Percentiles rank a stretch among this genome's conserved stretches.
These are phyloP conservation scores for Aspergillus clavatus DNA, from an alignment of 2,329 filamentous ascomycete genomes.

Conservation along the genomic window DNA sequence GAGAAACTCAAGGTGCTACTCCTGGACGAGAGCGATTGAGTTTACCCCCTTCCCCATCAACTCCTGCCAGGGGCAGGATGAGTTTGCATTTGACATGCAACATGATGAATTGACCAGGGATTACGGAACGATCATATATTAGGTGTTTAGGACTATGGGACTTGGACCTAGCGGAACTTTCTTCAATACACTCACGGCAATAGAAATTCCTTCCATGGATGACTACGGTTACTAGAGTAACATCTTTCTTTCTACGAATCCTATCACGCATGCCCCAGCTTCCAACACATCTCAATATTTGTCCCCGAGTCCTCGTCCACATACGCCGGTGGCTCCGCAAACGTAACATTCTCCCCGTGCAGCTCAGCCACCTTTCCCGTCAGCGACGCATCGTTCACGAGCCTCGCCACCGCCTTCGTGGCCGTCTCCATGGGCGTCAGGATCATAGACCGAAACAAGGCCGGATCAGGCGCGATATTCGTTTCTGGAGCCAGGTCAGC, in stretches of 20 bases:
- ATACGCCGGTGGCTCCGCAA: slow-evolving; percentile 42
- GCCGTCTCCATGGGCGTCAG: slow-evolving; percentile 50
- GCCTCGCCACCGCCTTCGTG: slow-evolving; percentile 40
- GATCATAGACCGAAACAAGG: slow-evolving; percentile 47
- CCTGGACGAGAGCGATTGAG: slow-evolving; percentile 32
- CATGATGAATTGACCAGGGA: too few species aligned
- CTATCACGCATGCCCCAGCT: slow-evolving; percentile 43
- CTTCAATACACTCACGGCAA: too few species aligned
- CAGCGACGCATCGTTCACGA: slow-evolving; percentile 38
- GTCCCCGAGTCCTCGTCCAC: slow-evolving; percentile 47
- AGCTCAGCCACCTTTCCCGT: slow-evolving; percentile 50
- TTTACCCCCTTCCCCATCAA: too few species aligned
- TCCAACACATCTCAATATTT: slow-evolving; percentile 49
- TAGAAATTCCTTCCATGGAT: too few species aligned
- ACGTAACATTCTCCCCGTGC: slow-evolving; percentile 47
- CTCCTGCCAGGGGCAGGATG: too few species aligned
- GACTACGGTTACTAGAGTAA: too few species aligned
- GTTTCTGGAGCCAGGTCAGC: too few species aligned
- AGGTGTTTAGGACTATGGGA: too few species aligned
- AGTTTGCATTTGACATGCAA: too few species aligned
- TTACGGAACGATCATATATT: too few species aligned
- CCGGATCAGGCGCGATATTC: slow-evolving; percentile 43
- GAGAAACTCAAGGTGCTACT: slow-evolving; percentile 39
- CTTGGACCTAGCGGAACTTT: too few species aligned
- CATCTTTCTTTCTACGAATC: background rate